Base-by-base conservation (phyloP, 148 eudicot genomes). In the Fagopyrum homotropicum region DNA sequence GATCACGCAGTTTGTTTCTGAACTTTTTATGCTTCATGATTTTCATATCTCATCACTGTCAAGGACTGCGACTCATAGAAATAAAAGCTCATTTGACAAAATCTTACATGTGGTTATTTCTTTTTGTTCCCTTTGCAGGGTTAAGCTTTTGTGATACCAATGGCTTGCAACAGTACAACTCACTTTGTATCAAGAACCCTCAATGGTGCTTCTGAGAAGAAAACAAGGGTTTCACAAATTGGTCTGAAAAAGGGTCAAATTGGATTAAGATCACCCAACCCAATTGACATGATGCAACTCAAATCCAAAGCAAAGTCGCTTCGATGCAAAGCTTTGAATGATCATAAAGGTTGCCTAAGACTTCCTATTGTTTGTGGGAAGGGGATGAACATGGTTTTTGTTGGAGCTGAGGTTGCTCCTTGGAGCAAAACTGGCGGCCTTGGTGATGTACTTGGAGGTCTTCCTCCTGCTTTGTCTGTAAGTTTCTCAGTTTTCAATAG, bases 381-480 rank as follows among this genome's bases (percentile, higher is more conserved):
- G 49, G 93, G 94, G 69, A 86, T 88, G 88, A 82, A 68, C 57
- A 9, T 88, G 63, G 71, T 84, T 35, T 84, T 86, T 69, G 85
- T 90, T 19, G 85, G 79, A 48, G 77, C 88, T 3, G 94, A 90
- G 84, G 82, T 81, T 10, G 89, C 84, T 75, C 94, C 94, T 7
- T 90, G 94, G 94, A 88, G 93, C 79, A 93, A 93, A 85, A 93
- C 98, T 44, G 98, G 98, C 47, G 98, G 98, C 51, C 98, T 93
- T 72, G 99, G 99, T 76, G 99, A 95, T 75, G 99, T 95, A 77
- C 87, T 95, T 80, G 99, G 97, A 3, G 98, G 99, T 17, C 75
- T 95, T 64, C 99, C 99, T 72, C 94, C 99, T 7, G 97, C 97
- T 45, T 73, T 95, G 92, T 96, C 96, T 14, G 99, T 92, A 81